Evolutionary conservation across 2,329 filamentous ascomycete genomes (phyloP).

Genomic region (Apiospora koreana): DNA sequence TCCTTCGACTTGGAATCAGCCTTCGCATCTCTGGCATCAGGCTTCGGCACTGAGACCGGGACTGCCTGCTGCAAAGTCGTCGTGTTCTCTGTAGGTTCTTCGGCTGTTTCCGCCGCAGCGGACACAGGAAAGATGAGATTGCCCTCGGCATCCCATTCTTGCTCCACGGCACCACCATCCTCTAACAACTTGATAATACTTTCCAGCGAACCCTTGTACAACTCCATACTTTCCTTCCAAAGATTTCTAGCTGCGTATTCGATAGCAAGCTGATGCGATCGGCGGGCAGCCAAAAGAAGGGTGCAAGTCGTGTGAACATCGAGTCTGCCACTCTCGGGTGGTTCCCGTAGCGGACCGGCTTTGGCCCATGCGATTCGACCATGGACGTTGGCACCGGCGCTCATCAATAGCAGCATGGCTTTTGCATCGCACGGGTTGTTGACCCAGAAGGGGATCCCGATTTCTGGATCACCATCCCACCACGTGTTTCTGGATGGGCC

Average conservation of each 20-base stretch:
- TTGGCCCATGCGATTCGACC: background rate
- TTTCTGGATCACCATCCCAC: background rate
- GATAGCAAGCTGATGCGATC: background rate
- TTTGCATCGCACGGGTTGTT: rapidly evolving
- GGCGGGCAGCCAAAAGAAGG: background rate
- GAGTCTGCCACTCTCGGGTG: no score
- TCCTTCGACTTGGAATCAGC: background rate
- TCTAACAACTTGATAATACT: background rate
- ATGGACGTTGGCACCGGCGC: background rate
- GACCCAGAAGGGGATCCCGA: background rate
- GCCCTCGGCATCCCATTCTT: background rate
- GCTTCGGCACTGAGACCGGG: background rate
- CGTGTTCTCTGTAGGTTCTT: background rate
- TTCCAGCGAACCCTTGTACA: background rate
- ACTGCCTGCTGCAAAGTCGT: background rate
- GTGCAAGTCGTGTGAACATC: background rate
- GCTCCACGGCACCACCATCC: background rate
- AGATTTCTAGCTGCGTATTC: no score
- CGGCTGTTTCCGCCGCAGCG: no score
- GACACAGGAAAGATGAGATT: background rate
- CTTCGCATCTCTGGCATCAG: background rate
- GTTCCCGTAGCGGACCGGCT: background rate
- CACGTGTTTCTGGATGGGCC: no score
- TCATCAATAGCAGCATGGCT: background rate
- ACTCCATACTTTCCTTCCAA: background rate